Base-by-base conservation (phyloP, 1,284 basidiomycete species). In the Pseudozyma pruni region DNA sequence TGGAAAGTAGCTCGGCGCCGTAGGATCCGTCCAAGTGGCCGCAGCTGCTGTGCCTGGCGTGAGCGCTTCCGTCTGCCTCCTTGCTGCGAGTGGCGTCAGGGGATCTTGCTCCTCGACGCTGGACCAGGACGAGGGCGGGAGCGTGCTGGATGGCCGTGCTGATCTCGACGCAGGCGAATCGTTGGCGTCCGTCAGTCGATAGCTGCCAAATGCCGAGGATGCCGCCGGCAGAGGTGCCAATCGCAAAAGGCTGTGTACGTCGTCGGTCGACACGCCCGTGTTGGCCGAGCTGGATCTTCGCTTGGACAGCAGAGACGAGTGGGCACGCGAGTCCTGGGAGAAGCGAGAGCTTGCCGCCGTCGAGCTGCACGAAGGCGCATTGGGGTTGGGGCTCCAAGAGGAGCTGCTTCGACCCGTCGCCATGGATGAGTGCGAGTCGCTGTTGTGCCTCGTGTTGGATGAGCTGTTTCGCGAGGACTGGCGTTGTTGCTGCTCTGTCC, bases 1-100 rank as follows among this genome's bases (percentile, higher is more conserved):
- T 8, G 69, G 58, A 29, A 72, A 72, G 41, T 68, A 72, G 38
- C 45, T 56, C 3, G 64, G 64, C 16, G 70, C 55, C 3, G 59
- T 43, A n/a, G 70, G 59, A 20, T 72, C 70, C 8, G 56, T 63
- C 70, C 70, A 72, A 3, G 70, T 72, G 0, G 70, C 70, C 8
- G 70, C 70, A 0, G 70, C 70, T 3, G 70, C 70, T n/a, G 63
- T 58, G 23, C 56, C 49, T 14, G 70, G 70, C 1, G 70, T 68
- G 40, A 68, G 50, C 0, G 53, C 52, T 8, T 56, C 57, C 13
- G 35, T 39, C 25, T 51, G 41, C 8, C 22, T 33, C 4, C 32
- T 23, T 3, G 37, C 38, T 3, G 56, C 62, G 22, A 59, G 51
- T 8, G 56, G 56, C 7, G 67, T 63, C 13, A 54, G 43, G 2